Conservation (phyloP, 345 rosid species). For the Euclidium syriacum region DNA sequence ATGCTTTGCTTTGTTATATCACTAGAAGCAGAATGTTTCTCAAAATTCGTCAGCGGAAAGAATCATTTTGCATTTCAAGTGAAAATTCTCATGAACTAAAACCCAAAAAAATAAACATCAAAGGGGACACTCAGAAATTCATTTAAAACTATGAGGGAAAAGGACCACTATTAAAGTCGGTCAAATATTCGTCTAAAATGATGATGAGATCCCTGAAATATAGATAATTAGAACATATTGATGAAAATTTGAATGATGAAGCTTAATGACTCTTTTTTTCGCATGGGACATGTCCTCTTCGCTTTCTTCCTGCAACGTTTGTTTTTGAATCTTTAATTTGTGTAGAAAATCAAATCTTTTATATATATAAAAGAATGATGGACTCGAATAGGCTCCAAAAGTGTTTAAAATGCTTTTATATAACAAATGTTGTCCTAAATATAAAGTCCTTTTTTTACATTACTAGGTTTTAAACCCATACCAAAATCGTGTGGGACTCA, state of each 20-base stretch:
- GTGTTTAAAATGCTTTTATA: no score
- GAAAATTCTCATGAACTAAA: not conserved
- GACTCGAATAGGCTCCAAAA: no score
- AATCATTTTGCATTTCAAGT: no score
- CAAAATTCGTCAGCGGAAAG: not conserved
- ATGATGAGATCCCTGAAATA: not conserved
- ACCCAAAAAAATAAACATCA: not conserved
- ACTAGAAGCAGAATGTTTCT: not conserved
- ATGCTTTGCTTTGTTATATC: not conserved
- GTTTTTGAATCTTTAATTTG: not conserved
- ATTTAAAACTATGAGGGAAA: not conserved
- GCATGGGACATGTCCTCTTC: not conserved
- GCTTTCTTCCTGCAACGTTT: not conserved
- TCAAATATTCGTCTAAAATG: slow-evolving; percentile 3
- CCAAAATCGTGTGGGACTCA: no score
- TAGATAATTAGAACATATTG: not conserved
- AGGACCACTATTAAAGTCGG: not conserved
- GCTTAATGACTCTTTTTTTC: not conserved
- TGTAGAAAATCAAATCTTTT: not conserved
- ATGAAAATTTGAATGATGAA: slow-evolving; percentile 9
- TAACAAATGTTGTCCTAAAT: no score
- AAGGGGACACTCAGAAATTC: not conserved
- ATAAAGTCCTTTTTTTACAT: no score
- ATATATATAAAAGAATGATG: no score
- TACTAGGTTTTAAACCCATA: no score